Evolutionary conservation across 805 yeast genomes (phyloP).

Genomic region (Starmerella powellii): DNA sequence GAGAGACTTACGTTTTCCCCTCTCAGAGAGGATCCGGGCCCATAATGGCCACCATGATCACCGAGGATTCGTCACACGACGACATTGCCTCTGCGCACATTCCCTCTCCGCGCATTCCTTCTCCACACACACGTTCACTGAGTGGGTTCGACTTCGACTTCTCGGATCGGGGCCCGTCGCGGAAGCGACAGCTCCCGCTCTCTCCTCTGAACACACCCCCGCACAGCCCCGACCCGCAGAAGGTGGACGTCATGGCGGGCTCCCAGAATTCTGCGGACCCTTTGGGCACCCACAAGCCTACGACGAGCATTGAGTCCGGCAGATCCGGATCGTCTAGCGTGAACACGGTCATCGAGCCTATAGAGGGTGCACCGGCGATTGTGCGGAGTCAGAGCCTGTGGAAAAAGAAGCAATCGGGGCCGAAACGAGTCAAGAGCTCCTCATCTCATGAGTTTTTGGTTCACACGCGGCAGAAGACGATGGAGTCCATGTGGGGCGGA

Average conservation of each 20-base stretch:
- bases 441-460: slow-evolving; percentile 11
- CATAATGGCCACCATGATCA: neutral
- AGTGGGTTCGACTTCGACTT: neutral
- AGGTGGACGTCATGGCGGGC: slow-evolving; percentile 2
- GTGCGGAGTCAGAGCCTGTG: slow-evolving; percentile 10
- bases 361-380: slow-evolving; percentile 6
- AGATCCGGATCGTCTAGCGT: too few relatives aligned
- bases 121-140: too few relatives aligned
- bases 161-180: neutral
- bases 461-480: slow-evolving; percentile 17
- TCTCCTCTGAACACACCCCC: slow-evolving; percentile 1
- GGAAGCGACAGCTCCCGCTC: slow-evolving; percentile 1
- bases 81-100: too few relatives aligned
- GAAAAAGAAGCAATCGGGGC: neutral
- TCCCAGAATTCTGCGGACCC: too few relatives aligned
- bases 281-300: too few relatives aligned
- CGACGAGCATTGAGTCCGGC: too few relatives aligned
- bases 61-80: neutral
- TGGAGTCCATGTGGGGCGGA: slow-evolving; percentile 18
- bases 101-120: too few relatives aligned
- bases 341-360: slow-evolving; percentile 1
- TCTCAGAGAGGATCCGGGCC: too few relatives aligned
- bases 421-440: slow-evolving; percentile 10
- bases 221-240: neutral
- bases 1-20: too few relatives aligned